These are phyloP conservation scores for Pichia sp. DNA, from an alignment of 1,139 yeast species.

Conservation along the genomic window DNA sequence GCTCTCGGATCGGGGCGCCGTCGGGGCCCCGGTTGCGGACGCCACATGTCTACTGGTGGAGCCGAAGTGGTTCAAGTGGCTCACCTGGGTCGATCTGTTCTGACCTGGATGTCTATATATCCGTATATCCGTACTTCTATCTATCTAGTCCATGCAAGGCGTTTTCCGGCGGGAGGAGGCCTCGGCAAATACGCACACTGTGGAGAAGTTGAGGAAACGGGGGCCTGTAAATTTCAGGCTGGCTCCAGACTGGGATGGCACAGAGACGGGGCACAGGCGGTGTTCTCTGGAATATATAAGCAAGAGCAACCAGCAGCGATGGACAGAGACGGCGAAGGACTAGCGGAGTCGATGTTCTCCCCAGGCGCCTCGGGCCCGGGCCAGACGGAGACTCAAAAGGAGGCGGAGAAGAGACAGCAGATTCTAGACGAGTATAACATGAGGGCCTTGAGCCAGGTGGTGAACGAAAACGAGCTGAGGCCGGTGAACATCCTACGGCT, in stretches of 20 bases:
- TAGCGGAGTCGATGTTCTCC: conserved; percentile 12
- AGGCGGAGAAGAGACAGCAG: conserved; percentile 24
- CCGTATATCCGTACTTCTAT: too few relatives aligned
- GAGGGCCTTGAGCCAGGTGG: conserved; percentile 39
- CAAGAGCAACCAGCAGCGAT: not conserved
- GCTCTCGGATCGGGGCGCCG: not conserved
- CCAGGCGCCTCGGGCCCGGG: not conserved
- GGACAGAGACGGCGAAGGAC: conserved; percentile 2
- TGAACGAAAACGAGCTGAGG: conserved; percentile 39
- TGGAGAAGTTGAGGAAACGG: too few relatives aligned
- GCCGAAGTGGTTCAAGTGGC: conserved; percentile 74
- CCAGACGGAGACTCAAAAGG: conserved; percentile 12
- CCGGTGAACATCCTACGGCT: conserved; percentile 47
- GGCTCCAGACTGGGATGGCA: too few relatives aligned
- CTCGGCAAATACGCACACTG: too few relatives aligned
- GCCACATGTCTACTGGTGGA: conserved; percentile 67
- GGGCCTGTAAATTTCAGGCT: too few relatives aligned
- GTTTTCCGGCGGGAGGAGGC: too few relatives aligned
- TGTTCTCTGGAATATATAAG: too few relatives aligned
- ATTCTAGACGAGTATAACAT: conserved; percentile 37
- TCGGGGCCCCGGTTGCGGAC: conserved; percentile 40
- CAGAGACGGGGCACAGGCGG: too few relatives aligned
- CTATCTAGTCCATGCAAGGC: too few relatives aligned
- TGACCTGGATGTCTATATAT: not conserved
- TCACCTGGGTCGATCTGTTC: conserved; percentile 50